These are phyloP conservation scores for Bothriochloa decipiens DNA, from an alignment of 176 grass and related monocot genomes.

Conservation along the genomic window DNA sequence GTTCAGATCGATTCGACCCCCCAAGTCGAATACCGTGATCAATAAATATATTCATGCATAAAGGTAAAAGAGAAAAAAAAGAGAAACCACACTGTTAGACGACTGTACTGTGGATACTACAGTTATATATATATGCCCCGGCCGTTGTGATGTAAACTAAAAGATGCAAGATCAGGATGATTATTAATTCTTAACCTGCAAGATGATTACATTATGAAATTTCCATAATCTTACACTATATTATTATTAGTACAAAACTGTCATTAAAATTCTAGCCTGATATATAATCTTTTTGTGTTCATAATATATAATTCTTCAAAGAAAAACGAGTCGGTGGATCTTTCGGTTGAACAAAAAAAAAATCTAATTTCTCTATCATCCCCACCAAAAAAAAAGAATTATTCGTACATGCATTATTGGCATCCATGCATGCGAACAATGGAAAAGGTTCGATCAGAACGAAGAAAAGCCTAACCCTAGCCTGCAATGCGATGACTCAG, in stretches of 20 bases:
- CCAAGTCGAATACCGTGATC: too few species aligned
- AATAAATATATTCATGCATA: too few species aligned
- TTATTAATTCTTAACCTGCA: background rate
- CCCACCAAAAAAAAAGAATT: background rate
- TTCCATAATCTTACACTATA: background rate
- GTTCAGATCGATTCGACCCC: too few species aligned
- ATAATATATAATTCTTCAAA: too few species aligned
- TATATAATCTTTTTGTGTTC: background rate
- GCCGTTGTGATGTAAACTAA: background rate
- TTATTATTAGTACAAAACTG: background rate
- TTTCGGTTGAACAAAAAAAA: background rate
- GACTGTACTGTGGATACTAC: too few species aligned
- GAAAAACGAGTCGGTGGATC: background rate
- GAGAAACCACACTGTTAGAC: too few species aligned
- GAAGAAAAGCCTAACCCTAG: constrained; percentile 59
- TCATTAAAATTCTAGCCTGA: background rate
- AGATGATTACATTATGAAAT: background rate
- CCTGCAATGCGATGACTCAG: constrained; percentile 54
- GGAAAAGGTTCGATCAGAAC: background rate
- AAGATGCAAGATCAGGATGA: background rate
- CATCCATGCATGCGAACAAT: background rate
- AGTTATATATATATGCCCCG: too few species aligned
- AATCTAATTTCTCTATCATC: background rate
- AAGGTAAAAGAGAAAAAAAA: too few species aligned
- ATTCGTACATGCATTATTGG: background rate